These are phyloP conservation scores for Knufia petricola DNA, from an alignment of 2,329 filamentous ascomycete species.

Conservation along the genomic window DNA sequence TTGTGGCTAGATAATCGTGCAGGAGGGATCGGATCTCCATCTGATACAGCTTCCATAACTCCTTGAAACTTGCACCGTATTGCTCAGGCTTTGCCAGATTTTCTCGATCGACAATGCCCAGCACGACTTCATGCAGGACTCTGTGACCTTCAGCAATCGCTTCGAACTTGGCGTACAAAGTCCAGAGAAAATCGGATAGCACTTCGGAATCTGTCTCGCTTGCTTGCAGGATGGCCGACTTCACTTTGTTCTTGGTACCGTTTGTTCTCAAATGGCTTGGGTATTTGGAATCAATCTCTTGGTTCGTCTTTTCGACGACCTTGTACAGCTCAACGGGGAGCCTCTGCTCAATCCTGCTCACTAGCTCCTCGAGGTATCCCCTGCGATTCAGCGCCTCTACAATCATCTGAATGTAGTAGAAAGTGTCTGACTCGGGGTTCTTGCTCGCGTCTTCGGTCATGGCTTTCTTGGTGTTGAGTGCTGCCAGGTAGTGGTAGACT, in stretches of 20 bases:
- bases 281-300: constrained; percentile 85
- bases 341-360: constrained; percentile 85
- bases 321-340: constrained; percentile 88
- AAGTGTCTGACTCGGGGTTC: constrained; percentile 91
- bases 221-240: constrained; percentile 58
- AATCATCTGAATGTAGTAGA: constrained; percentile 80
- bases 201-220: constrained; percentile 73
- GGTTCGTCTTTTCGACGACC: constrained; percentile 89
- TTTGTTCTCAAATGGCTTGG: constrained; percentile 60
- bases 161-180: constrained; percentile 91
- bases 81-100: constrained; percentile 53
- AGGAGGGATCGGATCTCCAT: constrained; percentile 92
- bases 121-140: constrained; percentile 84
- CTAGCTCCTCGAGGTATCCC: constrained; percentile 70
- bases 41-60: constrained; percentile 95
- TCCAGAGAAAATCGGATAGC: constrained; percentile 84
- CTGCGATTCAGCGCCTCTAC: constrained; percentile 87
- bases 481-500: constrained; percentile 48
- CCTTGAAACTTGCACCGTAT: constrained; percentile 81
- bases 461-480: constrained; percentile 44
- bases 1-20: constrained; percentile 92
- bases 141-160: constrained; percentile 93
- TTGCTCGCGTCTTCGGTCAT: constrained; percentile 80
- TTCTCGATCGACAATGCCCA: constrained; percentile 74
- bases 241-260: constrained; percentile 37